Evolutionary conservation across 805 yeast genomes (phyloP).

Genomic region (Metahyphopichia silvanorum): DNA sequence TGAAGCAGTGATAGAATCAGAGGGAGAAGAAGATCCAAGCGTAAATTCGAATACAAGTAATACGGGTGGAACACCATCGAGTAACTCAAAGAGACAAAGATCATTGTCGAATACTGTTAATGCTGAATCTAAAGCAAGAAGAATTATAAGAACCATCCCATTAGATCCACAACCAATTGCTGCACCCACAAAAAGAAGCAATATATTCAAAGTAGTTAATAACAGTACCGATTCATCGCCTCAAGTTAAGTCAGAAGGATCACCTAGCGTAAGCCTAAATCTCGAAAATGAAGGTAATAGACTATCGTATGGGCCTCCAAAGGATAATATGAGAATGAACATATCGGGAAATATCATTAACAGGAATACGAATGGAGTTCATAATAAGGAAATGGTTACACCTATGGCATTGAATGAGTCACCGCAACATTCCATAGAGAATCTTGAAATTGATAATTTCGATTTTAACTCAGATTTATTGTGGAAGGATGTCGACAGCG

Average conservation of each 20-base stretch:
- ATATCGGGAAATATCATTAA: constrained; percentile 3
- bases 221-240: constrained; percentile 14
- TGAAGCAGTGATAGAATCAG: constrained; percentile 21
- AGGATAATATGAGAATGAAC: constrained; percentile 2
- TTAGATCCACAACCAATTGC: constrained; percentile 79
- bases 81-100: constrained; percentile 38
- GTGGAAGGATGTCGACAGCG: constrained; percentile 82
- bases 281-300: constrained; percentile 3
- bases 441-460: constrained; percentile 38
- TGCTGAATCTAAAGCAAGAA: constrained; percentile 71
- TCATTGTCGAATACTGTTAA: constrained; percentile 53
- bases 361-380: constrained; percentile 1
- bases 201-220: constrained; percentile 36
- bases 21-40: constrained; percentile 9
- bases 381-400: constrained; percentile 1
- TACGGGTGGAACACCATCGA: constrained; percentile 36
- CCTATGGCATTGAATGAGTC: constrained; percentile 13
- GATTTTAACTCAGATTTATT: constrained; percentile 51
- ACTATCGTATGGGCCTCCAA: constrained; percentile 3
- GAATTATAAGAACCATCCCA: constrained; percentile 74
- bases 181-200: constrained; percentile 30
- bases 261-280: background rate
- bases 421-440: constrained; percentile 28
- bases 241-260: background rate
- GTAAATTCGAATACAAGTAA: constrained; percentile 28